Percentiles rank a stretch among this genome's conserved stretches.
Conservation (phyloP, 1,139 yeast species). For the Hyphopichia pseudoburtonii region DNA sequence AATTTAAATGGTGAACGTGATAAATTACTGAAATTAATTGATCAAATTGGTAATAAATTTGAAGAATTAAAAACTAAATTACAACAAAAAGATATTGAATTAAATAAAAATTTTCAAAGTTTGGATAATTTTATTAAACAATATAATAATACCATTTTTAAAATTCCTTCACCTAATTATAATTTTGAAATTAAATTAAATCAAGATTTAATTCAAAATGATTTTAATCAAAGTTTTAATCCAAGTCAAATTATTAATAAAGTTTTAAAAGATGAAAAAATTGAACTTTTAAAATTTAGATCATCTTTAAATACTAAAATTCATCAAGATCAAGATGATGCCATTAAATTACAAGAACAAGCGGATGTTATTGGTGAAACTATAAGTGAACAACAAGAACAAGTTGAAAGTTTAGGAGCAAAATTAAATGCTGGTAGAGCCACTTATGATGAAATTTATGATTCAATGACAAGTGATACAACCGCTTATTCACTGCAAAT, state of each 20-base stretch:
- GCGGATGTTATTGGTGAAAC: constrained; percentile 57
- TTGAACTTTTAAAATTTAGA: constrained; percentile 46
- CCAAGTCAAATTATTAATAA: constrained; percentile 33
- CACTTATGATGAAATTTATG: constrained; percentile 58
- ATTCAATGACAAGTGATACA: constrained; percentile 55
- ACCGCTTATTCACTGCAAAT: constrained; percentile 61
- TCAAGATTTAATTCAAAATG: constrained; percentile 27
- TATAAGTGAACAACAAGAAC: constrained; percentile 56
- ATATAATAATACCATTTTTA: constrained; percentile 56
- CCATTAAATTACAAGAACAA: constrained; percentile 56
- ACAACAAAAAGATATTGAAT: constrained; percentile 46
- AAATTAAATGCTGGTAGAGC: constrained; percentile 53
- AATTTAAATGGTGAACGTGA: constrained; percentile 61
- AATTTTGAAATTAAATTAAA: constrained; percentile 31
- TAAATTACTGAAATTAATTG: constrained; percentile 55
- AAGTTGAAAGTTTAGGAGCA: constrained; percentile 60
- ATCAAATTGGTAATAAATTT: constrained; percentile 43
- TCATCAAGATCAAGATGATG: constrained; percentile 59
- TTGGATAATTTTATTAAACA: constrained; percentile 52
- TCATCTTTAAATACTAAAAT: constrained; percentile 47
- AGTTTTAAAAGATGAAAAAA: constrained; percentile 37
- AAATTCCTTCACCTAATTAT: constrained; percentile 32
- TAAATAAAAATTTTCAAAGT: constrained; percentile 49
- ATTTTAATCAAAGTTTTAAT: constrained; percentile 19
- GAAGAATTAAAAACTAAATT: constrained; percentile 36